Evolutionary conservation across 169 alveolate species (phyloP).

Genomic region (Plasmodium adleri): DNA sequence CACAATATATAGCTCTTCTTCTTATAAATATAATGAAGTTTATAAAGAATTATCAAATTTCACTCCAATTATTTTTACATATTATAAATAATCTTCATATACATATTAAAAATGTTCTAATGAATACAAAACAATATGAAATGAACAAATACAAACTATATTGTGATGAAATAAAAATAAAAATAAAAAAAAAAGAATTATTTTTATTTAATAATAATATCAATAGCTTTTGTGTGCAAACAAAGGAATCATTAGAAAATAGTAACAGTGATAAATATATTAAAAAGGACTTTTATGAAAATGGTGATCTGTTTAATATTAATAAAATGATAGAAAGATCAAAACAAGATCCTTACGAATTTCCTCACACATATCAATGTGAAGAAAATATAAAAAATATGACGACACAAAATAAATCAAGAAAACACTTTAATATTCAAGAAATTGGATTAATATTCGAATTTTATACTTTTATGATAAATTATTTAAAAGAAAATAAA

Average conservation of each 20-base stretch:
- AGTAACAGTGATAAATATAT: no score
- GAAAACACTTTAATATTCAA: slow-evolving; percentile 40
- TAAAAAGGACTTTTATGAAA: background rate
- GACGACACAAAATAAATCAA: background rate
- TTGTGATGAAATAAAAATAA: background rate
- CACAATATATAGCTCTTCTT: slow-evolving; percentile 24
- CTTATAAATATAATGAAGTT: slow-evolving; percentile 10
- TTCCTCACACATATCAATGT: no score
- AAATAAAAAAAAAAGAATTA: background rate
- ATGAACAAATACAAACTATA: no score
- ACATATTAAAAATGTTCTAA: background rate
- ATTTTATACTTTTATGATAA: slow-evolving; percentile 26
- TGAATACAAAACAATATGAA: slow-evolving; percentile 2
- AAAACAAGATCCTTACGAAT: no score
- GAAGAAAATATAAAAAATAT: background rate
- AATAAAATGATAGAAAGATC: background rate
- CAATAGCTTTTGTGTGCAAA: no score
- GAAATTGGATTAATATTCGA: slow-evolving; percentile 71
- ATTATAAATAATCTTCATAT: background rate
- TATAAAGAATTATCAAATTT: slow-evolving; percentile 7
- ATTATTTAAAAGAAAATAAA: slow-evolving; percentile 5
- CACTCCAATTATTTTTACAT: background rate
- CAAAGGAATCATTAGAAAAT: no score
- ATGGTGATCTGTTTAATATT: background rate
- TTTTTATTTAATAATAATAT: no score